A percentile compares a stretch with the other conserved stretches of the same genome.
phyloP scores from a whole-genome alignment of 495 filamentous ascomycete genomes.

The Beverwykella pulmonaria region DNA sequence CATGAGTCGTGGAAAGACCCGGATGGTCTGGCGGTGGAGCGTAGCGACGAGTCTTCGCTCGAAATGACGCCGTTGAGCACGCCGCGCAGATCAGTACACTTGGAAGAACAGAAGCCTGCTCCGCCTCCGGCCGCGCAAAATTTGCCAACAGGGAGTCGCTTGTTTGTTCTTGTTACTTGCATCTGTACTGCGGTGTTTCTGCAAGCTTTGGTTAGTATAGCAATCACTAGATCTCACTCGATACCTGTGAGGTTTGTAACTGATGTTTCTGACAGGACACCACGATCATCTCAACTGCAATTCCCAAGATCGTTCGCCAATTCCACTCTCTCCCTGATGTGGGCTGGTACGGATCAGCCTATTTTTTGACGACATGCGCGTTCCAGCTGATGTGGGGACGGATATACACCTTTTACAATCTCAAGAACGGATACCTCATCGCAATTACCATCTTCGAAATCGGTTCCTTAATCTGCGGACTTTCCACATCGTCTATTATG shows the following conservation, averaged over 20 bases:
- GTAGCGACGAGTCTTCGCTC: slow-evolving; percentile 16
- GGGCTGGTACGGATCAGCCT: slow-evolving; percentile 74
- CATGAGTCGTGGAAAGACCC: slow-evolving; percentile 20
- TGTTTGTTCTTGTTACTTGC: slow-evolving; percentile 16
- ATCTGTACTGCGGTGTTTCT: slow-evolving; percentile 37
- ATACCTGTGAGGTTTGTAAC: no score
- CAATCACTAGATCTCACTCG: no score
- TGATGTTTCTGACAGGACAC: slow-evolving; percentile 50
- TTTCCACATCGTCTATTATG: slow-evolving; percentile 31
- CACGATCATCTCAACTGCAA: slow-evolving; percentile 82
- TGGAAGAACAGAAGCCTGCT: slow-evolving; percentile 17
- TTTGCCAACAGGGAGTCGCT: slow-evolving; percentile 8
- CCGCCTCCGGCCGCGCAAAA: slow-evolving; percentile 15
- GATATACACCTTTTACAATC: slow-evolving; percentile 45
- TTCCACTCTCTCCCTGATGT: slow-evolving; percentile 75
- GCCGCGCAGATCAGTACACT: not conserved
- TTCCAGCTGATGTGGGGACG: slow-evolving; percentile 48
- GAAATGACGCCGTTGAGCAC: slow-evolving; percentile 12
- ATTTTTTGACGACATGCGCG: slow-evolving; percentile 67
- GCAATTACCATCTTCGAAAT: slow-evolving; percentile 36
- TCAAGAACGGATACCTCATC: slow-evolving; percentile 46
- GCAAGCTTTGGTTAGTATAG: slow-evolving; percentile 7
- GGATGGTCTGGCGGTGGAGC: slow-evolving; percentile 5
- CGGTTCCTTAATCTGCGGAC: slow-evolving; percentile 31
- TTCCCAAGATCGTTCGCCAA: slow-evolving; percentile 76